Base-by-base conservation (phyloP, 331 rosid genomes). In the Acacia pycnantha region DNA sequence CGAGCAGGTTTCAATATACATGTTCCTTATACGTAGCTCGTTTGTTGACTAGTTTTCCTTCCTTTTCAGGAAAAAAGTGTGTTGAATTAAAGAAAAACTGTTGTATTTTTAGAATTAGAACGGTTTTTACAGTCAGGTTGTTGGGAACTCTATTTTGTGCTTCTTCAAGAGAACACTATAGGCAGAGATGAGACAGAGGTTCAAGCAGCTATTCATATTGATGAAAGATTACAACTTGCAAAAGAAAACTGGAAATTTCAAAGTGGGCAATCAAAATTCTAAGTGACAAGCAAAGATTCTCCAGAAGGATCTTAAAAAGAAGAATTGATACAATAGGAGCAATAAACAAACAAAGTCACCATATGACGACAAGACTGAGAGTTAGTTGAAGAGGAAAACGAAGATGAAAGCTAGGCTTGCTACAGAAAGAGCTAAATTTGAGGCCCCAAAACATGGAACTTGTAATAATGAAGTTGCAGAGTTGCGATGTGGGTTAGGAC, bases 401-500 rank as follows among this genome's bases (percentile, higher is more conserved):
- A 70, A 62, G 77, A 53, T 22, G n/a, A 71, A 53, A 71, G 74
- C 41, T 1, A 84, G 76, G 77, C 59, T 67, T 43, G 79, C 74
- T 35, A 80, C 70, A 58, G 18, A 82, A 65, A 41, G 77, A 26
- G 67, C 19, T 27, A 77, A 37, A 37, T 37, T 37, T 37, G 40
- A 37, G 40, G 40, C 40, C 8, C 40, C 40, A 37, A 37, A 37
- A 37, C 6, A 83, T 65, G 88, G 53, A 13, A 8, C 37, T 67
- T 59, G 37, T 41, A 5, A 5, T 13, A 53, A 41, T 11, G 83
- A 76, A 76, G 86, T 27, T 27, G 87, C 85, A 0, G 84, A 80
- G 29, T 18, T 83, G 15, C 11, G 74, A 1, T 33, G 78, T 7
- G 78, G 5, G n/a, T 11, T 58, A 48, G 83, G 87, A 12, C 82